Percentiles rank a stretch among this genome's conserved stretches.
Conservation (phyloP, 441 rosid species). For the Brassica hybrid region DNA sequence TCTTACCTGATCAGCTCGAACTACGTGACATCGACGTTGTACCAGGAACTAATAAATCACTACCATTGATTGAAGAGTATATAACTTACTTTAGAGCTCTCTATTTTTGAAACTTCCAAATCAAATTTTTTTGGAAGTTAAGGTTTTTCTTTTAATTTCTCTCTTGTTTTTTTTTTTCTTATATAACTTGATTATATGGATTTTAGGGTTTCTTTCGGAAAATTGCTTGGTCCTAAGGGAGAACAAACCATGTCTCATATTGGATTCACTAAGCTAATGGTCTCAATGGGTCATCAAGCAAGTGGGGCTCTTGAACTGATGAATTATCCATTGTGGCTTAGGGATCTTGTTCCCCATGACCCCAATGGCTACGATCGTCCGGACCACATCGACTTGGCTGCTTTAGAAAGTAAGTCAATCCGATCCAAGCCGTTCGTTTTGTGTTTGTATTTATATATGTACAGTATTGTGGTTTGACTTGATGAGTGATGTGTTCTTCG, state of each 20-base stretch:
- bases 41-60: constrained; percentile 51
- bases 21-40: constrained; percentile 50
- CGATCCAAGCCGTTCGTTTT: not conserved
- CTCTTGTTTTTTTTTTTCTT: not conserved
- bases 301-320: constrained; percentile 67
- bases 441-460: not conserved
- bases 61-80: constrained; percentile 43
- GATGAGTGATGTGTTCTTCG: not conserved
- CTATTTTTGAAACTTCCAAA: not conserved
- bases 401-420: constrained; percentile 60
- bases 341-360: constrained; percentile 56
- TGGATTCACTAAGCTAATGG: constrained; percentile 59
- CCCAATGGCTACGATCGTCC: constrained; percentile 57
- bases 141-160: not conserved
- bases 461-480: not conserved
- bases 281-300: constrained; percentile 86
- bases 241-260: constrained; percentile 48
- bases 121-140: not conserved
- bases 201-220: constrained; percentile 25
- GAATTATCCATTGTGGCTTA: constrained; percentile 79
- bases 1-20: constrained; percentile 60
- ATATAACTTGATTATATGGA: not conserved
- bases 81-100: not conserved
- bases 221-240: constrained; percentile 60
- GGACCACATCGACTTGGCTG: constrained; percentile 56